These are phyloP conservation scores for Eragrostis tef DNA, from an alignment of 202 grass and related monocot species.

Conservation along the genomic window DNA sequence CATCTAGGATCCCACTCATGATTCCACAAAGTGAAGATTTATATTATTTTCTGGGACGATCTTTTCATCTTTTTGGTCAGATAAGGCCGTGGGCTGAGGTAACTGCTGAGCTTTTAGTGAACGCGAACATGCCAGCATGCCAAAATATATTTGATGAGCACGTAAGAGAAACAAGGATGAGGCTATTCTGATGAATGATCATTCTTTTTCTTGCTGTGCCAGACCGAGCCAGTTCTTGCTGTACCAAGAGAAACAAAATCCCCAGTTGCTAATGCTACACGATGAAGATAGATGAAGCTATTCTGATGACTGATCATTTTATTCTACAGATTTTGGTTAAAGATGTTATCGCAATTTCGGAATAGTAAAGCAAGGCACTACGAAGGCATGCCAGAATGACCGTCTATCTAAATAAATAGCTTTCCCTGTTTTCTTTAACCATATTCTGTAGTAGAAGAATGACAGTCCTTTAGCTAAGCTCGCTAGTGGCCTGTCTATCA, in stretches of 20 bases:
- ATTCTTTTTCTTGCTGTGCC: too few species aligned
- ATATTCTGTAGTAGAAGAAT: too few species aligned
- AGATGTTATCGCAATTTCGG: not conserved
- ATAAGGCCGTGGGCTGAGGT: slow-evolving; percentile 34
- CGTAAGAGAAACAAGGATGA: not conserved
- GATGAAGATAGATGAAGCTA: slow-evolving; percentile 5
- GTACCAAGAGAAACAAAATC: not conserved
- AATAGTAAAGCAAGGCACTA: not conserved
- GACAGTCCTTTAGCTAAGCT: too few species aligned
- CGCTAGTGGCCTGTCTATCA: slow-evolving; percentile 43
- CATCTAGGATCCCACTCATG: slow-evolving; percentile 31
- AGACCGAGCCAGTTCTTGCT: not conserved
- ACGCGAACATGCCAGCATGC: not conserved
- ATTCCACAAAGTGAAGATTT: slow-evolving; percentile 33
- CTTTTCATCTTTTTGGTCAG: slow-evolving; percentile 35
- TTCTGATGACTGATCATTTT: not conserved
- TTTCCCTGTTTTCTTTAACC: too few species aligned
- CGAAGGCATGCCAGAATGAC: not conserved
- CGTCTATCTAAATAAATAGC: too few species aligned
- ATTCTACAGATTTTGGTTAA: not conserved
- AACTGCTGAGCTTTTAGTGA: slow-evolving; percentile 43
- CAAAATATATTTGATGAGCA: slow-evolving; percentile 31
- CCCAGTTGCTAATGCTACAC: not conserved
- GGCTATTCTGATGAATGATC: slow-evolving; percentile 28
- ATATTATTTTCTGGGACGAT: not conserved